Evolutionary conservation across 164 flowering plant species (phyloP), one percentile per base, ranked within the genome.

Genomic region (Aristolochia fimbriata): DNA sequence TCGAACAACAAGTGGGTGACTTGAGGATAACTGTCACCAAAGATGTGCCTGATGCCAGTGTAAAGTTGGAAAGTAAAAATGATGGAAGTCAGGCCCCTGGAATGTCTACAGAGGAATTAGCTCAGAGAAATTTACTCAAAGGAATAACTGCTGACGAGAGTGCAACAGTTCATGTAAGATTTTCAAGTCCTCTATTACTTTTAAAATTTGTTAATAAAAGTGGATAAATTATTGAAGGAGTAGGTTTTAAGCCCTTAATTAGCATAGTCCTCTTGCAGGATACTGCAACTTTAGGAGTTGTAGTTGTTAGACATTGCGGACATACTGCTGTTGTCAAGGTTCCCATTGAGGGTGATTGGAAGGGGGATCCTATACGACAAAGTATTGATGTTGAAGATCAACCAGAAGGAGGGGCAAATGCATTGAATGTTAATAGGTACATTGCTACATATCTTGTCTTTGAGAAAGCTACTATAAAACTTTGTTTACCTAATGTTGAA

Each of bases 141-240:
- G 97, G 97, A 61, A 80, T 91, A 65, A 91, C 97, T 37, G 96
- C 97, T 60, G 96, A 91, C 75, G 97, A 91, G 75, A 91, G 88
- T 75, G 86, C 92, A 37, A 83, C 94, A 33, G 92, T 84, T 65
- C 96, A 85, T 82, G 97, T 91, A 69, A 70, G 88, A 68, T 50
- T 51, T 61, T 41, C 15, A 30, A 56, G 25, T 51, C 60, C 23
- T 20, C 20, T 20, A 57, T 65, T 65, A 25, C 43, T 19, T 49
- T 16, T 17, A 3, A 15, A 11, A 2, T 3, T 47, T 15, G 3
- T 49, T 0, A 4, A 3, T 16, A 16, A 49, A 49, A 20, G 16
- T 6, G 2, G 51, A 17, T 49, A 17, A 6, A 49, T 49, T 2
- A 47, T 47, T 47, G 51, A 47, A 41, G 14, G 17, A 3, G 47